Evolutionary conservation across 139 green algal species (phyloP), one percentile per base, ranked within the genome.

Genomic region (Ostreobium quekettii): DNA sequence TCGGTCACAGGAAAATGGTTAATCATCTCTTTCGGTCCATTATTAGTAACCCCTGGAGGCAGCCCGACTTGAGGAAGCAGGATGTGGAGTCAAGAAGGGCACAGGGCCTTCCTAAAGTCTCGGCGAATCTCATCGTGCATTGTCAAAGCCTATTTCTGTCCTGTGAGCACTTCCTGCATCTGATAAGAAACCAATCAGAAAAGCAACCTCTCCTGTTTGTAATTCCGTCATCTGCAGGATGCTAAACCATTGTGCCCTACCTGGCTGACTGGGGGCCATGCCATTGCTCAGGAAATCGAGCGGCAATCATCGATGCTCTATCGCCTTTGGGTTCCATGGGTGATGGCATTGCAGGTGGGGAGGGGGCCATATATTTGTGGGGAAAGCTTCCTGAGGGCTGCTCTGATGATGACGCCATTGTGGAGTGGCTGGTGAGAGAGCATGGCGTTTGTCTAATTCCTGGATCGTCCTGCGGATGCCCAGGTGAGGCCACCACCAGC

Each of bases 361-460:
- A 93, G 47, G 92, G 91, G 0, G 93, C 90, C 6, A 97, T 98
- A 71, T 98, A 97, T 74, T 67, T 95, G 1, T 96, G 80, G 77
- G 87, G 80, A 0, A 82, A 78, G 64, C 82, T 98, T 60, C 92
- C 92, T 36, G 57, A 60, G 46, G 53, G 33, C 37, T 36, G 33
- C 38, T 11, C 38, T 5, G 73, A 15, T 24, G 83, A 92, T 33
- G 91, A 93, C 63, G 68, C 60, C 3, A 85, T 95, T 29, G 90
- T 95, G 26, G 73, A 82, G 36, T 96, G 86, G 85, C 78, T 97
- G 53, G 86, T 96, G 3, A 72, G 77, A 35, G 60, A 86, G 60
- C 80, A 93, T 79, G 80, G 83, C 28, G 87, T 98, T n/a, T 93
- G 87, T 70, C 46, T 96, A 15, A 93, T 97, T 26, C 88, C 90